Percentiles rank a stretch among this genome's conserved stretches.
These are phyloP conservation scores for Tanacetum coccineum DNA, from an alignment of 129 eudicot species.

Conservation along the genomic window DNA sequence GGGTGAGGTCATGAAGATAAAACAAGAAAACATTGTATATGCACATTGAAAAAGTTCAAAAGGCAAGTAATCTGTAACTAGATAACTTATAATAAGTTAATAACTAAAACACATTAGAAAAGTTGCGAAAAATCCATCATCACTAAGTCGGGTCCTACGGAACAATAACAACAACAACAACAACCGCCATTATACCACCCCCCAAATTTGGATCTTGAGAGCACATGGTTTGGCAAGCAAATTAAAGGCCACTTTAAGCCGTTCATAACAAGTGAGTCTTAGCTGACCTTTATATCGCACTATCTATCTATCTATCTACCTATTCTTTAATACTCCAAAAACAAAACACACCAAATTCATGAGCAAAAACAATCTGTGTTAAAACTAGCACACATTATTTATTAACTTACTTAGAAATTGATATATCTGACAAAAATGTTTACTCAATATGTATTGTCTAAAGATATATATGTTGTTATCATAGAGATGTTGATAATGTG, in stretches of 20 bases:
- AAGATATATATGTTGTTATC: too few relatives aligned
- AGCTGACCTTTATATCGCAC: conserved; percentile 25
- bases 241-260: conserved; percentile 31
- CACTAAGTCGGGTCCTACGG: conserved; percentile 36
- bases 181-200: conserved; percentile 48
- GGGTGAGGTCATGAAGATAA: conserved; percentile 11
- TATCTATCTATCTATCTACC: conserved; percentile 27
- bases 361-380: neutral
- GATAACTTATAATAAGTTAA: conserved; percentile 26
- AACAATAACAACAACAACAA: conserved; percentile 31
- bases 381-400: too few relatives aligned
- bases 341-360: neutral
- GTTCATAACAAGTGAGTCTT: conserved; percentile 39
- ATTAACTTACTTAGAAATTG: neutral
- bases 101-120: conserved; percentile 21
- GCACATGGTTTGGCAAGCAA: conserved; percentile 38
- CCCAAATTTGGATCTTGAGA: conserved; percentile 34
- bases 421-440: neutral
- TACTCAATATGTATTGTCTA: too few relatives aligned
- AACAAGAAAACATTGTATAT: conserved; percentile 5
- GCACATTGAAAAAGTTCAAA: conserved; percentile 26
- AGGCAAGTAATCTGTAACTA: neutral
- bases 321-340: neutral
- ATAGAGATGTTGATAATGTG: neutral
- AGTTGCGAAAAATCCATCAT: conserved; percentile 29